Evolutionary conservation across 306 rosid species (phyloP).

Genomic region (Cucurbita moschata): DNA sequence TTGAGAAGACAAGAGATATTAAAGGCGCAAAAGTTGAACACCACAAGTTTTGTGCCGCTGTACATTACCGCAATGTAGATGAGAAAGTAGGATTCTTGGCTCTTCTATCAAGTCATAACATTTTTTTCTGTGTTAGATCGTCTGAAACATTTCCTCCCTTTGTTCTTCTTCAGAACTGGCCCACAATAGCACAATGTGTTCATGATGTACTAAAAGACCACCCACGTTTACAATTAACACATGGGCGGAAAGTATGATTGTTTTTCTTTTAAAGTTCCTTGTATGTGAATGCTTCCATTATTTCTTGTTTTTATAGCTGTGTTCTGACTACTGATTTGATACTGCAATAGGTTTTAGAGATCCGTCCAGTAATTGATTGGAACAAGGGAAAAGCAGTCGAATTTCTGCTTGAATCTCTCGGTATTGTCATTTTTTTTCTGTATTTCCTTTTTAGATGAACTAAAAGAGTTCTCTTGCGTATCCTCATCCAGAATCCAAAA

Average conservation of each 20-base stretch:
- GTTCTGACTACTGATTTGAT: background rate
- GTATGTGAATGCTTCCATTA: background rate
- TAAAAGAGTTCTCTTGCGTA: background rate
- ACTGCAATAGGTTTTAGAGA: slow-evolving; percentile 68
- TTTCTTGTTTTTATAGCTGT: no score
- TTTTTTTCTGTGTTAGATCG: background rate
- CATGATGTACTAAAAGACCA: slow-evolving; percentile 65
- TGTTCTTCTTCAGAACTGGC: slow-evolving; percentile 55
- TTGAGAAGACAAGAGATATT: slow-evolving; percentile 52
- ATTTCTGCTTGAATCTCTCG: slow-evolving; percentile 75
- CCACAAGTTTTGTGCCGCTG: slow-evolving; percentile 91
- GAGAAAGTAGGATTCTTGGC: slow-evolving; percentile 35
- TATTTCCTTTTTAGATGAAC: background rate
- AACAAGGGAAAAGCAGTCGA: slow-evolving; percentile 97
- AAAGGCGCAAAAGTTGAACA: slow-evolving; percentile 73
- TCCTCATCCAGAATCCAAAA: background rate
- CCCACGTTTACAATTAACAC: slow-evolving; percentile 71
- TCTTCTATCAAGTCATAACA: background rate
- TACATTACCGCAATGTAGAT: slow-evolving; percentile 91
- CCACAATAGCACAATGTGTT: slow-evolving; percentile 55
- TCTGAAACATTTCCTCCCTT: background rate
- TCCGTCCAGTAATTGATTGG: slow-evolving; percentile 92
- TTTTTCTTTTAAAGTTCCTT: background rate
- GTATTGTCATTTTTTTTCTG: slow-evolving; percentile 12
- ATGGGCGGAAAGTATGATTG: slow-evolving; percentile 71